Percentiles rank a stretch among this genome's conserved stretches.
These are phyloP conservation scores for Ophiostoma sp. DNA, from an alignment of 2,329 filamentous ascomycete genomes.

Conservation along the genomic window DNA sequence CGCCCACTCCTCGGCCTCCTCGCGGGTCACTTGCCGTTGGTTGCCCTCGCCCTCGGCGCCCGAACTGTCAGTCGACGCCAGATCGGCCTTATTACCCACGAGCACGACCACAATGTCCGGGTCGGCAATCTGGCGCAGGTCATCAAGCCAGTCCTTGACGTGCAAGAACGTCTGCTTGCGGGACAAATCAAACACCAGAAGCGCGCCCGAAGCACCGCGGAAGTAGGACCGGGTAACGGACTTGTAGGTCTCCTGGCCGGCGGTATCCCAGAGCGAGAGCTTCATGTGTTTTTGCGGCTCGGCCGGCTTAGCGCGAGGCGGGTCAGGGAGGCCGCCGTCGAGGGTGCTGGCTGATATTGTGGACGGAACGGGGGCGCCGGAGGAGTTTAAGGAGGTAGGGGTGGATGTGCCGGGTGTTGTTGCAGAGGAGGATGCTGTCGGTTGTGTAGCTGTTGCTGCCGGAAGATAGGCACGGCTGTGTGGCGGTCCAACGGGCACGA, in stretches of 20 bases:
- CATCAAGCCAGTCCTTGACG: constrained; percentile 89
- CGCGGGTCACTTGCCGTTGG: constrained; percentile 73
- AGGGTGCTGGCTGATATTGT: background rate
- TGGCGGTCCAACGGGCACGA: constrained; percentile 86
- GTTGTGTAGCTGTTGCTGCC: constrained; percentile 27
- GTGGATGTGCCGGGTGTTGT: constrained; percentile 24
- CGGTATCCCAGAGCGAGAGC: constrained; percentile 91
- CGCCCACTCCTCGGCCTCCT: constrained; percentile 91
- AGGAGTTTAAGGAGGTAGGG: background rate
- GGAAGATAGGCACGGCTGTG: constrained; percentile 51
- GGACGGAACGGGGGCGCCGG: background rate
- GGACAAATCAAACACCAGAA: constrained; percentile 94
- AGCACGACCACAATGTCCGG: constrained; percentile 92
- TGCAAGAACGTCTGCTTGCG: constrained; percentile 81
- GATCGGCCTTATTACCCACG: constrained; percentile 92
- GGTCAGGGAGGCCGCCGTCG: constrained; percentile 49
- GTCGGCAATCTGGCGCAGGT: constrained; percentile 91
- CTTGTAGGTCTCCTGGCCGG: constrained; percentile 96
- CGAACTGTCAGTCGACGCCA: constrained; percentile 52
- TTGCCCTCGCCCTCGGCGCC: constrained; percentile 50
- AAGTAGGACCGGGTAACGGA: constrained; percentile 94
- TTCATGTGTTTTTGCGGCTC: constrained; percentile 78
- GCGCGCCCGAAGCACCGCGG: constrained; percentile 67
- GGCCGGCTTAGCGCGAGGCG: constrained; percentile 37
- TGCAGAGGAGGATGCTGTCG: constrained; percentile 13